Evolutionary conservation across 345 rosid genomes (phyloP), one percentile per base, ranked within the genome.

Genomic region (Garcia nutans): DNA sequence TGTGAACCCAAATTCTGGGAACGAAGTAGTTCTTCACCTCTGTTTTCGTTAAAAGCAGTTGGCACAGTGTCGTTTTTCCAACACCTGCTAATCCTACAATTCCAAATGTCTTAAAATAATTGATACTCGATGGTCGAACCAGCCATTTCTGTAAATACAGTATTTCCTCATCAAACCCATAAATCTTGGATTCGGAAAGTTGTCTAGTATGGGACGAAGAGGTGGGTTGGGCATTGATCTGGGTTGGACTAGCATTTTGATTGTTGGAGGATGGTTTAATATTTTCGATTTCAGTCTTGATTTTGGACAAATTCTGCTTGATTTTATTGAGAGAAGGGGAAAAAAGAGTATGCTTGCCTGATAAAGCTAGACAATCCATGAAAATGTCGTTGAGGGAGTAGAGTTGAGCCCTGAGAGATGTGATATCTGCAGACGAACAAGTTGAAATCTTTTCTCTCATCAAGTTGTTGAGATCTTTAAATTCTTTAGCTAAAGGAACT

Each of bases 61-160:
- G 82, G 66, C 89, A 88, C 19, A 90, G 80, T 5, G 86, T 71
- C 5, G 92, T 83, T 58, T 88, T 88, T n/a, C 92, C 89, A n/a
- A 77, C 81, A 19, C 89, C 88, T 1, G 56, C 62, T 28, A 54
- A 72, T 66, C 94, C 93, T 0, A 81, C 80, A 61, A 86, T 65
- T 3, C 82, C 92, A 10, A 81, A 17, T 10, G 83, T 70, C 80
- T 82, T 85, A 83, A 88, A 86, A 64, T 70, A 50, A 47, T 82
- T 20, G 5, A 55, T 33, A 23, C 56, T 74, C 31, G 41, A 70
- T 47, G 24, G 57, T 13, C 78, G 73, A 52, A 78, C 61, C 71
- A 87, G 83, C 50, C 69, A 66, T 64, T 72, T 77, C 70, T 72
- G 73, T 42, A 87, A 59, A 55, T 79, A 66, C 76, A 66, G 17